These are phyloP conservation scores for Stylonectria norvegica DNA, from an alignment of 2,329 filamentous ascomycete species.

Conservation along the genomic window DNA sequence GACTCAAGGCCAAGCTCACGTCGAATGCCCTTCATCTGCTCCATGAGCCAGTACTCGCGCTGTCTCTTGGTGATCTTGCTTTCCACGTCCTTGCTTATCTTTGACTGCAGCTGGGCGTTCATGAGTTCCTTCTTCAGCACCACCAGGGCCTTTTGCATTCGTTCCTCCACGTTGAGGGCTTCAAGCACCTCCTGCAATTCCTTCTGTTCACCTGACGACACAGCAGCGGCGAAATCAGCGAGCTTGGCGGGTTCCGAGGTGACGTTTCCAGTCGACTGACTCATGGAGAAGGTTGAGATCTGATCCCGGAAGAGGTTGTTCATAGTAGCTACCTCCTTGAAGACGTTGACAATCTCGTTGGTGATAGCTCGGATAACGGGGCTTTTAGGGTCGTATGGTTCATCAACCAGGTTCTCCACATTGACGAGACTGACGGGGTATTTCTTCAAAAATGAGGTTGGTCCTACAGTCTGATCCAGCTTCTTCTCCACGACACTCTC, in stretches of 20 bases:
- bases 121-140: slow-evolving; percentile 97
- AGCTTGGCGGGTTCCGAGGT: slow-evolving; percentile 92
- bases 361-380: slow-evolving; percentile 86
- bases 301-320: slow-evolving; percentile 96
- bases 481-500: slow-evolving; percentile 67
- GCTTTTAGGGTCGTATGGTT: slow-evolving; percentile 86
- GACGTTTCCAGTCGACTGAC: slow-evolving; percentile 90
- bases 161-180: slow-evolving; percentile 85
- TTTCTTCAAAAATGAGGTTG: slow-evolving; percentile 85
- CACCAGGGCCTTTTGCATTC: slow-evolving; percentile 85
- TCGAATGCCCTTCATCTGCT: slow-evolving; percentile 98
- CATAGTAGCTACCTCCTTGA: slow-evolving; percentile 92
- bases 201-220: slow-evolving; percentile 87
- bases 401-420: slow-evolving; percentile 87
- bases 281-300: slow-evolving; percentile 95
- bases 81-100: slow-evolving; percentile 97
- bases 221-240: slow-evolving; percentile 94
- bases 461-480: slow-evolving; percentile 49
- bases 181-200: slow-evolving; percentile 91
- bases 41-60: slow-evolving; percentile 97
- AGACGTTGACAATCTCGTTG: slow-evolving; percentile 97
- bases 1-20: slow-evolving; percentile 94
- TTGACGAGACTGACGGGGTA: slow-evolving; percentile 93
- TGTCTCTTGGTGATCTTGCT: slow-evolving; percentile 96
- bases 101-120: slow-evolving; percentile 94